Percentiles rank a stretch among this genome's conserved stretches.
These are phyloP conservation scores for Trichoderma gracile DNA, from an alignment of 2,329 filamentous ascomycete genomes.

Conservation along the genomic window DNA sequence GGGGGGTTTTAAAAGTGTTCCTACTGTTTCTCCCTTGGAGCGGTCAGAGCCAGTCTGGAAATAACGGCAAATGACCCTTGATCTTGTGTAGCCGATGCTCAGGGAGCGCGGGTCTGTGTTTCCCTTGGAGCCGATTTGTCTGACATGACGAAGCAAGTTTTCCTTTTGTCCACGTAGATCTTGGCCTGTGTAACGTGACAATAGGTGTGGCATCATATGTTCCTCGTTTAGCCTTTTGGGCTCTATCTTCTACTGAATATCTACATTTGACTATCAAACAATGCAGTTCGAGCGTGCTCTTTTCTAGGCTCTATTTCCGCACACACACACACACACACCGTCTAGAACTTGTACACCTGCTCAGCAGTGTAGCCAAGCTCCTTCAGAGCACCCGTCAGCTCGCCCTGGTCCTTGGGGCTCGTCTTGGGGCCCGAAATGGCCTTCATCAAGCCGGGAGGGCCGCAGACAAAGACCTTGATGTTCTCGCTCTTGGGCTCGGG, in stretches of 20 bases:
- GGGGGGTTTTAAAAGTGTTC: no score
- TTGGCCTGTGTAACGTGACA: background rate
- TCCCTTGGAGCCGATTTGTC: no score
- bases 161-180: no score
- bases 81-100: no score
- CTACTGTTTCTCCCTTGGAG: no score
- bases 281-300: background rate
- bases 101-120: no score
- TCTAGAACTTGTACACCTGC: constrained; percentile 92
- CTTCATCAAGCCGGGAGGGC: constrained; percentile 90
- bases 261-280: no score
- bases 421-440: constrained; percentile 87
- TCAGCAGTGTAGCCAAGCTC: constrained; percentile 70
- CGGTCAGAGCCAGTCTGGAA: no score
- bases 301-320: background rate
- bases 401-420: constrained; percentile 91
- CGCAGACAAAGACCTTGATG: constrained; percentile 96
- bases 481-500: constrained; percentile 90
- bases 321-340: background rate
- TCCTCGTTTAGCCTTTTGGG: background rate
- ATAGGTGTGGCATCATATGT: no score
- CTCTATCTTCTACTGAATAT: constrained; percentile 15
- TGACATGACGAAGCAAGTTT: no score
- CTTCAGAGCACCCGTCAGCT: constrained; percentile 77
- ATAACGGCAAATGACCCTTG: no score